These are phyloP conservation scores for Coffea canephora DNA, from an alignment of 257 asterid genomes.

Conservation along the genomic window DNA sequence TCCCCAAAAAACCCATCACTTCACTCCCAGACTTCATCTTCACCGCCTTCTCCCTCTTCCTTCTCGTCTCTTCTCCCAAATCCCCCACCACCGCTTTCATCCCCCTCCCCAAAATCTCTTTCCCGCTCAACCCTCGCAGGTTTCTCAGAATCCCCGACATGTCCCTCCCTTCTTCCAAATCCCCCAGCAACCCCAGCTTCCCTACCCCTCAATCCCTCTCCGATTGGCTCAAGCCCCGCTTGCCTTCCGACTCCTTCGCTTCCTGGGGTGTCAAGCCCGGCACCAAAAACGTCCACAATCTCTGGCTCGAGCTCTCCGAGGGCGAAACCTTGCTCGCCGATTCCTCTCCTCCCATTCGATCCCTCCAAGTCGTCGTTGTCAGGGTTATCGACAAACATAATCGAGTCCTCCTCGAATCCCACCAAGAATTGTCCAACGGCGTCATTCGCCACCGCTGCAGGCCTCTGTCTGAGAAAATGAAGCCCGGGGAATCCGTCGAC, in stretches of 20 bases:
- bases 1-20: slow-evolving; percentile 41
- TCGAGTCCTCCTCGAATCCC: slow-evolving; percentile 71
- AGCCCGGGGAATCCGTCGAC: slow-evolving; percentile 82
- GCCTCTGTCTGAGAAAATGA: slow-evolving; percentile 95
- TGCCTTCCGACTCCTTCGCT: slow-evolving; percentile 65
- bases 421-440: slow-evolving; percentile 82
- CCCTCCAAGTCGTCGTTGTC: slow-evolving; percentile 73
- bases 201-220: slow-evolving; percentile 83
- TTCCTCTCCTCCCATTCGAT: slow-evolving; percentile 74
- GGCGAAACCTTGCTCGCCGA: slow-evolving; percentile 76
- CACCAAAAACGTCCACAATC: slow-evolving; percentile 77
- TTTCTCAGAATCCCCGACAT: slow-evolving; percentile 51
- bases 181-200: slow-evolving; percentile 34
- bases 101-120: slow-evolving; percentile 40
- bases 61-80: slow-evolving; percentile 63
- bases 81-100: slow-evolving; percentile 34
- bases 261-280: slow-evolving; percentile 97
- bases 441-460: slow-evolving; percentile 55
- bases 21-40: slow-evolving; percentile 70
- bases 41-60: slow-evolving; percentile 71
- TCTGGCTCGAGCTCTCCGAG: slow-evolving; percentile 82
- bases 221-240: slow-evolving; percentile 85
- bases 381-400: slow-evolving; percentile 51
- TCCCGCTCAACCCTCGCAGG: slow-evolving; percentile 50
- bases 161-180: slow-evolving; percentile 33